These are phyloP conservation scores for Torulaspora quercuum DNA, from an alignment of 805 yeast species.

Conservation along the genomic window DNA sequence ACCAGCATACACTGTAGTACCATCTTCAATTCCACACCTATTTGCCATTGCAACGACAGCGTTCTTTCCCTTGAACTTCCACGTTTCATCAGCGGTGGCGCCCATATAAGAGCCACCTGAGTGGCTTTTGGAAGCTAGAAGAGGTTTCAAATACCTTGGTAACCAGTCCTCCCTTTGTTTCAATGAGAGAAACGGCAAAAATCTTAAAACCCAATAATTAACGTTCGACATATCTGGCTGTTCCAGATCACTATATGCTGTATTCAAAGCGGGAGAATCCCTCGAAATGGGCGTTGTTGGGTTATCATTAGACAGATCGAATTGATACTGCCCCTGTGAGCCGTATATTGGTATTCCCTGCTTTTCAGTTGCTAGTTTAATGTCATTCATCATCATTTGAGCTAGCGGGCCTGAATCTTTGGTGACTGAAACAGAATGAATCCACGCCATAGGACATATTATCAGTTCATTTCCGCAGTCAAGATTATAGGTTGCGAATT, in stretches of 20 bases:
- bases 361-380: constrained; percentile 12
- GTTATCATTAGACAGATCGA: constrained; percentile 21
- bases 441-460: constrained; percentile 86
- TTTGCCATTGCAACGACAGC: constrained; percentile 56
- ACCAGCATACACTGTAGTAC: constrained; percentile 52
- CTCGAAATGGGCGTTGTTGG: constrained; percentile 10
- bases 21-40: constrained; percentile 74
- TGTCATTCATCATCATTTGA: constrained; percentile 9
- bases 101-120: constrained; percentile 24
- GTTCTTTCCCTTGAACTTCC: constrained; percentile 30
- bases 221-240: constrained; percentile 49
- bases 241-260: constrained; percentile 29
- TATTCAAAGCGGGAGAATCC: constrained; percentile 8
- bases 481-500: constrained; percentile 57
- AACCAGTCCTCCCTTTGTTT: constrained; percentile 24
- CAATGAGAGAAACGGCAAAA: constrained; percentile 57
- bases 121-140: constrained; percentile 4
- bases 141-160: constrained; percentile 8
- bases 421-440: constrained; percentile 47
- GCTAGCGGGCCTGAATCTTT: constrained; percentile 19
- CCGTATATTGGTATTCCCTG: constrained; percentile 26
- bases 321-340: constrained; percentile 27
- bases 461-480: constrained; percentile 51
- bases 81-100: constrained; percentile 19
- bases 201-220: constrained; percentile 72